Evolutionary conservation across 306 rosid species (phyloP), one percentile per base, ranked within the genome.

Genomic region (Malus sylvestris): DNA sequence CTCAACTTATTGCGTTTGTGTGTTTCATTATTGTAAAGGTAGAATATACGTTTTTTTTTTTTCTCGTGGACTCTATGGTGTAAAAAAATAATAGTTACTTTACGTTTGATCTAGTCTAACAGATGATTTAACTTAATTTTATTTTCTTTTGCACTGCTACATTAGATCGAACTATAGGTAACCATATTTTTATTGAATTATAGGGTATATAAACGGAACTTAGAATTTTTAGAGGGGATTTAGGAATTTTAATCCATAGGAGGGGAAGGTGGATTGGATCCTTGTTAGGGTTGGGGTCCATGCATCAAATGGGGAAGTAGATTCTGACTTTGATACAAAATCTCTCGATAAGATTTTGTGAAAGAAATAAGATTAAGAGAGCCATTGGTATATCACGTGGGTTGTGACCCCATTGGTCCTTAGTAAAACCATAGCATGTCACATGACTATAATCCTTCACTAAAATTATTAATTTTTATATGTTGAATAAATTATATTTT

Each of bases 361-460:
- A 62, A 76, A 32, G 76, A 32, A 6, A 73, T 49, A 70, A 57
- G 75, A 58, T 30, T 30, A 60, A 15, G 27, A 79, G 72, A 85
- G 83, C 85, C 91, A 87, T 80, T 84, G 91, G 88, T 86, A n/a
- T 82, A 80, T 86, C 97, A 93, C 97, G 98, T 90, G 93, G 93
- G 82, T 73, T 83, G 52, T 75, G 97, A 46, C 94, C 96, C 92
- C 81, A 86, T 29, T 68, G 66, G 91, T 85, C 77, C 83, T 76
- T 74, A 87, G 70, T 75, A 83, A 82, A 89, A 81, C 71, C 80
- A 33, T 73, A 71, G 87, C 85, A 83, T 82, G 83, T 86, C 89
- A 82, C 89, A 77, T 80, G 83, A 86, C 77, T 55, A 18, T 55
- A 12, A 57, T 58, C 77, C 60, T 59, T 78, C 45, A 61, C 58